Percentiles rank a stretch among this genome's conserved stretches.
Conservation (phyloP, 2,329 filamentous ascomycete species). For the Diplodia scrobiculata region DNA sequence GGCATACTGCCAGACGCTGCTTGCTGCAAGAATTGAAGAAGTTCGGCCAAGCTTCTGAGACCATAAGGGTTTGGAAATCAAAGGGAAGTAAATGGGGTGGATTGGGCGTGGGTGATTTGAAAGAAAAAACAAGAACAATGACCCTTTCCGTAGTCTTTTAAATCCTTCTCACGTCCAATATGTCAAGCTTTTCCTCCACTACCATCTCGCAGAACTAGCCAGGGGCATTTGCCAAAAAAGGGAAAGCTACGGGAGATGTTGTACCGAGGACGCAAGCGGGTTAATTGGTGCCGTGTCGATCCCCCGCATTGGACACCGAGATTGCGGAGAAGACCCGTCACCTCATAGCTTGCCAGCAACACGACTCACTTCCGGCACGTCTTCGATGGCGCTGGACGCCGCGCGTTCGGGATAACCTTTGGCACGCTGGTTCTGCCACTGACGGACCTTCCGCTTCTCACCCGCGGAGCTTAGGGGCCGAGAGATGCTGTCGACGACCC, state of each 20-base stretch:
- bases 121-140: neutral
- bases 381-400: neutral
- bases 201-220: neutral
- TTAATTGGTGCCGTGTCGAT: slow-evolving; percentile 3
- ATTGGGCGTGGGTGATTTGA: neutral
- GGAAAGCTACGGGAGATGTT: slow-evolving; percentile 5
- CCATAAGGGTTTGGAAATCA: neutral
- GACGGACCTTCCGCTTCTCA: neutral
- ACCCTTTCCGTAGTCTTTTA: neutral
- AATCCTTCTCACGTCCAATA: neutral
- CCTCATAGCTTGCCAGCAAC: slow-evolving; percentile 1
- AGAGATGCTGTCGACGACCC: slow-evolving; percentile 5
- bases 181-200: slow-evolving; percentile 7
- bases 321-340: slow-evolving; percentile 6
- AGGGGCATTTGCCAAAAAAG: neutral
- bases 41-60: neutral
- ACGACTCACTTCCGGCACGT: neutral
- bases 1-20: neutral
- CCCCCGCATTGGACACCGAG: slow-evolving; percentile 8
- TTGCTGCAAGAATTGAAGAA: neutral
- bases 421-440: neutral
- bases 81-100: neutral
- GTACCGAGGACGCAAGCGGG: slow-evolving; percentile 12
- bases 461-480: neutral
- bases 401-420: neutral